Evolutionary conservation across 441 rosid species (phyloP).

Genomic region (Sinapis alba): DNA sequence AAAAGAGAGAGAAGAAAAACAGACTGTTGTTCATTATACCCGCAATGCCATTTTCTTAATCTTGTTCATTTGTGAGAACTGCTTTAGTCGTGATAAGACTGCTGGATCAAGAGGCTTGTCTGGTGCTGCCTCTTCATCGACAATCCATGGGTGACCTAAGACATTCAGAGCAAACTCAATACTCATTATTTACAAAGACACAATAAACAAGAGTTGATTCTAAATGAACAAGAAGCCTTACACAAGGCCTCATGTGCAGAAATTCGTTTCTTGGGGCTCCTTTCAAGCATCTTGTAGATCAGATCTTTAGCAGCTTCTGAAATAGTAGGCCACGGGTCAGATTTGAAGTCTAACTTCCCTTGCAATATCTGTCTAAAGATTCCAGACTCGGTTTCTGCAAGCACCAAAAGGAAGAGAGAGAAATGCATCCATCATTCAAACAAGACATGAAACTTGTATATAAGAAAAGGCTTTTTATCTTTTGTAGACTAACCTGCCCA

Average conservation of each 20-base stretch:
- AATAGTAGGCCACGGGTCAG: constrained; percentile 84
- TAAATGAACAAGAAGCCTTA: constrained; percentile 42
- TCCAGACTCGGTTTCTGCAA: constrained; percentile 79
- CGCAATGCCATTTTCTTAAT: constrained; percentile 87
- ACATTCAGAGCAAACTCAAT: constrained; percentile 30
- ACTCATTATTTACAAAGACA: neutral
- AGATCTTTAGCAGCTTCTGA: constrained; percentile 84
- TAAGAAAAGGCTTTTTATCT: neutral
- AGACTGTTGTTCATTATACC: constrained; percentile 40
- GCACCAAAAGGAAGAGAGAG: neutral
- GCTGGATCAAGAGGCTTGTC: constrained; percentile 66
- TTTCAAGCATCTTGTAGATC: constrained; percentile 73
- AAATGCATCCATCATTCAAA: constrained; percentile 7
- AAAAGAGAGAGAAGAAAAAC: neutral
- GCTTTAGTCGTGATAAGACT: constrained; percentile 69
- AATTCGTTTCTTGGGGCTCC: constrained; percentile 67
- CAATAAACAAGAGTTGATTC: neutral
- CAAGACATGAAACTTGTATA: constrained; percentile 2
- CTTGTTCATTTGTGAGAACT: constrained; percentile 85
- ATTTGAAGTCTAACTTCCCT: constrained; percentile 72
- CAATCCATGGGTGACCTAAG: constrained; percentile 78
- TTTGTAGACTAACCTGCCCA: constrained; percentile 41
- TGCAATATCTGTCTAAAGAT: constrained; percentile 74
- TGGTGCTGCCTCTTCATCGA: constrained; percentile 57
- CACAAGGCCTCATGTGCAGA: constrained; percentile 86